A percentile compares a stretch with the other conserved stretches of the same genome.
phyloP scores from a whole-genome alignment of 1,284 basidiomycete genomes.

The Rhodotorula sp. region DNA sequence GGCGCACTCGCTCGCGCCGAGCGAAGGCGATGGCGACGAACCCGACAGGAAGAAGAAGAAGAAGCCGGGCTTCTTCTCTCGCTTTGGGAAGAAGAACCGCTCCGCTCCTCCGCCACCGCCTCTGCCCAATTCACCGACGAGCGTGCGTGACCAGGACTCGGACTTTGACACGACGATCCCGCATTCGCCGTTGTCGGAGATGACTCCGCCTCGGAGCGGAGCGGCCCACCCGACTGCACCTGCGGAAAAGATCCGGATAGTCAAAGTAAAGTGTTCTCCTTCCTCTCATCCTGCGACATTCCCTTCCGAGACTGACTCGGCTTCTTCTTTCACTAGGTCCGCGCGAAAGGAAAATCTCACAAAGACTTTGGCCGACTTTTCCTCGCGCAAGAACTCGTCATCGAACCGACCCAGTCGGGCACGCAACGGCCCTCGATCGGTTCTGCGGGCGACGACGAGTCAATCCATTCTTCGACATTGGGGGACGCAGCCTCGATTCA shows the following conservation, averaged over 20 bases:
- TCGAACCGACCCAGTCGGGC: neutral
- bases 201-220: neutral
- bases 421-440: constrained; percentile 1
- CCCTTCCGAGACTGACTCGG: neutral
- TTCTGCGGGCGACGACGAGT: neutral
- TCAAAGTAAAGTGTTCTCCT: constrained; percentile 10
- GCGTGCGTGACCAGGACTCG: neutral
- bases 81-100: neutral
- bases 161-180: neutral
- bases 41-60: neutral
- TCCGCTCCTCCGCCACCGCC: neutral
- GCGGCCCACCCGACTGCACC: neutral
- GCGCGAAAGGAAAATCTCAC: constrained; percentile 31
- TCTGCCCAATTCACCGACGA: neutral
- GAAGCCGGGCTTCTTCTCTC: constrained; percentile 10
- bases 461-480: neutral
- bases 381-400: constrained; percentile 47
- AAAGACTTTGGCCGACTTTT: constrained; percentile 45
- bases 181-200: neutral
- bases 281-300: neutral
- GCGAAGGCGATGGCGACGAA: neutral
- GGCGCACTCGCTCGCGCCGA: neutral
- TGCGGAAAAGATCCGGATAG: constrained; percentile 1
- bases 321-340: constrained; percentile 12
- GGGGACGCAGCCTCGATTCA: constrained; percentile 7